A percentile compares a stretch with the other conserved stretches of the same genome.
phyloP scores from a whole-genome alignment of 768 basidiomycete genomes.

The Xerocomus brunneocitrinus region DNA sequence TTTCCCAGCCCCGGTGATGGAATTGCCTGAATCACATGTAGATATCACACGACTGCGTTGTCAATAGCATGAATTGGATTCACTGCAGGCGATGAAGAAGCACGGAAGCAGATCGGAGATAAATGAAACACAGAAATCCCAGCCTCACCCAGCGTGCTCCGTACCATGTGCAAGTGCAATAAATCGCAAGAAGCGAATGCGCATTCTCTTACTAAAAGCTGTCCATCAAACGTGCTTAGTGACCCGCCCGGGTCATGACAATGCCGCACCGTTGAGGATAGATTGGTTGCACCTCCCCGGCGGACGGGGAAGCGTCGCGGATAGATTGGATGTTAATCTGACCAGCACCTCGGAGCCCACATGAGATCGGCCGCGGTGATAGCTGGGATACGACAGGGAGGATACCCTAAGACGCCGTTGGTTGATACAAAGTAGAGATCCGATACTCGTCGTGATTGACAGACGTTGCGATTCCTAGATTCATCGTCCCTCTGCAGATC shows the following conservation, averaged over 20 bases:
- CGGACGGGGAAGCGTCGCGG: background rate
- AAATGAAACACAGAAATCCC: background rate
- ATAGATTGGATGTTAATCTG: conserved; percentile 21
- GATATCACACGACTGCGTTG: too few species aligned
- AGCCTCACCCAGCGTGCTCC: too few species aligned
- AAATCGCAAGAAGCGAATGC: conserved; percentile 23
- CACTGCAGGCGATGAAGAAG: too few species aligned
- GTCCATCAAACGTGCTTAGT: background rate
- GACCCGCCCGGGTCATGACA: background rate
- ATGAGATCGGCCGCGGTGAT: conserved; percentile 26
- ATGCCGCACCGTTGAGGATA: too few species aligned
- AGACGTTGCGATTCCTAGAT: conserved; percentile 19
- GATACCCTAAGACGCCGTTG: conserved; percentile 14
- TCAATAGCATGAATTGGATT: too few species aligned
- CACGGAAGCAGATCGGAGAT: background rate
- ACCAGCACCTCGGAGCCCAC: conserved; percentile 22
- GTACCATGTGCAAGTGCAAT: conserved; percentile 14
- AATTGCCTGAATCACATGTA: too few species aligned
- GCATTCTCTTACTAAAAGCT: conserved; percentile 17
- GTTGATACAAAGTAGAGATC: background rate
- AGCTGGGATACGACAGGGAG: conserved; percentile 1
- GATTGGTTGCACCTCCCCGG: too few species aligned
- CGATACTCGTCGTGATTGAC: conserved; percentile 19
- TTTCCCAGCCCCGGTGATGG: conserved; percentile 15
- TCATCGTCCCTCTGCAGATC: conserved; percentile 21